These are phyloP conservation scores for Camellia oleifera DNA, from an alignment of 179 eudicot genomes.

Conservation along the genomic window DNA sequence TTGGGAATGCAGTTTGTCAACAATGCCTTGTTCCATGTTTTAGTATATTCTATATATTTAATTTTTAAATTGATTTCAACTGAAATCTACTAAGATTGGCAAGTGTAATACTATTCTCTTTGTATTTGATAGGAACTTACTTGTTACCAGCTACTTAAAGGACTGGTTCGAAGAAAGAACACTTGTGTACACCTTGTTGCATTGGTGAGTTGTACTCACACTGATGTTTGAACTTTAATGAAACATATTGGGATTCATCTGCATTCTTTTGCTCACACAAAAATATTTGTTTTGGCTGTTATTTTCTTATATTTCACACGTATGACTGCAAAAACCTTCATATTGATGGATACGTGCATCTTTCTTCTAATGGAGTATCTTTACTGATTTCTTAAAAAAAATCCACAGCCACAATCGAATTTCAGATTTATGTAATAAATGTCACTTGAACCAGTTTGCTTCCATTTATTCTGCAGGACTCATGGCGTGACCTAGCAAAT, in stretches of 20 bases:
- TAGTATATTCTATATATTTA: background rate
- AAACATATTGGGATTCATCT: background rate
- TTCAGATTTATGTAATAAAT: background rate
- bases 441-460: background rate
- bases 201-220: conserved; percentile 49
- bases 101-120: conserved; percentile 12
- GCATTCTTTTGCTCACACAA: background rate
- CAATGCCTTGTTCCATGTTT: background rate
- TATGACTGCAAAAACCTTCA: background rate
- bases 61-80: background rate
- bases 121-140: conserved; percentile 64
- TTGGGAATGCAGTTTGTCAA: background rate
- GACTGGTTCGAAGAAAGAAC: conserved; percentile 72
- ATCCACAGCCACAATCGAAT: background rate
- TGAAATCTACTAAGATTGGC: conserved; percentile 4
- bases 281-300: background rate
- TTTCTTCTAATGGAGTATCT: background rate
- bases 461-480: conserved; percentile 54
- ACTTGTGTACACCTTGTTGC: conserved; percentile 62
- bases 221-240: background rate
- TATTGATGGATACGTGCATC: background rate
- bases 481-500: conserved; percentile 81
- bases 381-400: background rate
- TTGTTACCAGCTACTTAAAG: conserved; percentile 80
- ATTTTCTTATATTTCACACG: background rate